phyloP scores from a whole-genome alignment of 352 stramenopile genomes.

The Stephanocyclus meneghinianus region DNA sequence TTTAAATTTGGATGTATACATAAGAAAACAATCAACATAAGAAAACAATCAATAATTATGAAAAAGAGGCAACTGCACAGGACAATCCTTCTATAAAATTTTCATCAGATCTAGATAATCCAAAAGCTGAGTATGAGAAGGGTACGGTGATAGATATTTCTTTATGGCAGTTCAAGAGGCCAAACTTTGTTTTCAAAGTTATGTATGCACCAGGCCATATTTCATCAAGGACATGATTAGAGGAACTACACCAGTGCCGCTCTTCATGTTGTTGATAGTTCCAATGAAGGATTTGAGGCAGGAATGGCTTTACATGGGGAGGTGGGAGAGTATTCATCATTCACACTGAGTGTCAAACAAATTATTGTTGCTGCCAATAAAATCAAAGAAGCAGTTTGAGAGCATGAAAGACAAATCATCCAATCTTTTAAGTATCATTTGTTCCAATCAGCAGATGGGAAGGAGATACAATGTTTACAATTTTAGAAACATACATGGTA shows the following conservation, averaged over 20 bases:
- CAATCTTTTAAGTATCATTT: slow-evolving; percentile 90
- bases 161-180: slow-evolving; percentile 96
- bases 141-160: slow-evolving; percentile 98
- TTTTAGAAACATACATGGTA: slow-evolving; percentile 96
- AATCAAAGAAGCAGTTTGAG: slow-evolving; percentile 91
- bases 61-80: slow-evolving; percentile 95
- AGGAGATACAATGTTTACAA: slow-evolving; percentile 95
- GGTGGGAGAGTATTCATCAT: slow-evolving; percentile 93
- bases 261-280: slow-evolving; percentile 92
- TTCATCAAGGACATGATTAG: slow-evolving; percentile 99
- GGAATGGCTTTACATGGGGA: slow-evolving; percentile 94
- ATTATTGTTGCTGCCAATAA: slow-evolving; percentile 98
- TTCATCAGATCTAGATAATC: slow-evolving; percentile 97
- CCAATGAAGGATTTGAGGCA: slow-evolving; percentile 90
- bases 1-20: slow-evolving; percentile 99
- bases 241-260: slow-evolving; percentile 96
- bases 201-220: slow-evolving; percentile 97
- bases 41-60: slow-evolving; percentile 98
- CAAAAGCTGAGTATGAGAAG: slow-evolving; percentile 96
- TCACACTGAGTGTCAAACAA: slow-evolving; percentile 96
- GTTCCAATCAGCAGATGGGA: slow-evolving; percentile 95
- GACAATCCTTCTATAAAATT: slow-evolving; percentile 99
- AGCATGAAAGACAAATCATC: slow-evolving; percentile 91
- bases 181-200: slow-evolving; percentile 95
- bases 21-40: too few species aligned